Evolutionary conservation across 441 rosid genomes (phyloP), one percentile per base, ranked within the genome.

Genomic region (Brassica balearica): DNA sequence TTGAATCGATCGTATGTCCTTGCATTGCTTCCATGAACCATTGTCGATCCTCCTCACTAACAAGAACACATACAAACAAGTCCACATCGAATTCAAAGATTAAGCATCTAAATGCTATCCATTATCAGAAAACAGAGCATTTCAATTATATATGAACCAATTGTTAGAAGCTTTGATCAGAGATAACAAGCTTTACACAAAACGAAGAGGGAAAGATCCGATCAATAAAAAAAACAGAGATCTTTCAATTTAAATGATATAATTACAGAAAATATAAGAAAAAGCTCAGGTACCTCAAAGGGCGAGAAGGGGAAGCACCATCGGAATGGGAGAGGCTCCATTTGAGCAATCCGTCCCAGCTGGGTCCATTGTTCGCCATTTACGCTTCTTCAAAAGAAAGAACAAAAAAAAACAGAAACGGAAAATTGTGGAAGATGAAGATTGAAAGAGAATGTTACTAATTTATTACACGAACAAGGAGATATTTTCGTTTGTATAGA

Each of bases 11-110:
- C 2, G 76, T 88, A 71, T 90, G 91, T 29, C 88, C 64, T 82
- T 95, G 99, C 97, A 95, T 88, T 38, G 99, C 98, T 84, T 93
- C 98, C 97, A 89, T 88, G 69, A 95, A 95, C 99, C 98, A 95
- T 84, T 22, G 87, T 69, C 90, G 80, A 83, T 93, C 98, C 80
- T 95, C 97, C 87, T 93, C 98, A 43, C 97, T 93, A 70, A 19
- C 43, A 58, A 36, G 0, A 27, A 38, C 32, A 78, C 41, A 2
- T 20, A 15, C 17, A 15, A 15, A 15, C 17, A 15, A 15, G 17
- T 15, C 17, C 17, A 15, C 17, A 15, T 15, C 17, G 17, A 15
- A 15, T 15, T 15, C 17, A 15, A 15, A 15, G 17, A 15, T 15
- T 15, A 11, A 66, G 38, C 55, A 74, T 22, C 71, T 51, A 73